Conservation (phyloP, 179 eudicot species). For the Pouteria campechiana region DNA sequence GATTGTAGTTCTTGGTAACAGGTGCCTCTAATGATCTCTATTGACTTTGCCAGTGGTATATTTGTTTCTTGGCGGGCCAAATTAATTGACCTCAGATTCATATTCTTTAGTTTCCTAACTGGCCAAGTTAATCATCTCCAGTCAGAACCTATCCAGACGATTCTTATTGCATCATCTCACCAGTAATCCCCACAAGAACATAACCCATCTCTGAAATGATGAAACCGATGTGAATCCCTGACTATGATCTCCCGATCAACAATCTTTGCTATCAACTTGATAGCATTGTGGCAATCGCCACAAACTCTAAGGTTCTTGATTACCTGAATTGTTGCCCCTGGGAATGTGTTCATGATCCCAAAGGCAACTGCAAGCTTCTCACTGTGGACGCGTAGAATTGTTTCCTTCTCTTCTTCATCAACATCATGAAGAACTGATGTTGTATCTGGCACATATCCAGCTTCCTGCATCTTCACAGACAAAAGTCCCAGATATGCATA, state of each 20-base stretch:
- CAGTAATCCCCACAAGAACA: constrained; percentile 78
- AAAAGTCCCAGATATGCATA: constrained; percentile 34
- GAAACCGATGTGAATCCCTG: constrained; percentile 72
- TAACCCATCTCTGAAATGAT: constrained; percentile 53
- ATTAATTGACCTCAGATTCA: too few relatives aligned
- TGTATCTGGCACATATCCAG: constrained; percentile 50
- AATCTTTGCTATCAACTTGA: constrained; percentile 52
- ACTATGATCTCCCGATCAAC: constrained; percentile 55
- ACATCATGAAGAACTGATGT: constrained; percentile 61
- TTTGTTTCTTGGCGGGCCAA: too few relatives aligned
- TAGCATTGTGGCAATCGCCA: constrained; percentile 63
- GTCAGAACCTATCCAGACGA: too few relatives aligned
- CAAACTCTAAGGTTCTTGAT: constrained; percentile 71
- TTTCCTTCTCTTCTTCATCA: constrained; percentile 70
- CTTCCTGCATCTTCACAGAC: constrained; percentile 45
- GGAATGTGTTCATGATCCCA: constrained; percentile 47
- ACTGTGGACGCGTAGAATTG: constrained; percentile 46
- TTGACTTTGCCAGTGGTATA: too few relatives aligned
- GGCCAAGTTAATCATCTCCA: too few relatives aligned
- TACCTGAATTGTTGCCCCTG: constrained; percentile 52
- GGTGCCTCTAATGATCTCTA: too few relatives aligned
- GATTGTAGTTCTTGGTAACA: too few relatives aligned
- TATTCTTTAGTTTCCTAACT: too few relatives aligned
- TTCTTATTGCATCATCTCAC: constrained; percentile 32
- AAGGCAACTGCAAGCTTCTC: constrained; percentile 74